phyloP scores from a whole-genome alignment of 2,329 filamentous ascomycete genomes.

The Botrytis fragariae region DNA sequence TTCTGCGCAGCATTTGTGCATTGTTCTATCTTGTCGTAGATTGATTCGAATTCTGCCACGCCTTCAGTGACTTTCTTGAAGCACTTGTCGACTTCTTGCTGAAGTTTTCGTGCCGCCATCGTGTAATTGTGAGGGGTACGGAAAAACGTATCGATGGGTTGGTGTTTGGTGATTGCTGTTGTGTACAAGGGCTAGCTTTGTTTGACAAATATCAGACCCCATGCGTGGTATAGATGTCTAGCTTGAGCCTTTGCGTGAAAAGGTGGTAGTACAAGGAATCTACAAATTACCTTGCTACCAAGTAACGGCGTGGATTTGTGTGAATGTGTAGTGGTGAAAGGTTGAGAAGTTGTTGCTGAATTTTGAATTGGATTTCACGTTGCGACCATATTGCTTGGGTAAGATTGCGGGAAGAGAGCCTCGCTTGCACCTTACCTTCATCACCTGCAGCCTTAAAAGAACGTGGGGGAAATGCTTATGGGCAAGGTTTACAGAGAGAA shows the following conservation, averaged over 20 bases:
- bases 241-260: slow-evolving; percentile 2
- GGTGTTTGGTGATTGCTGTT: slow-evolving; percentile 29
- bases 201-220: slow-evolving; percentile 31
- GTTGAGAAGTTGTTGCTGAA: neutral
- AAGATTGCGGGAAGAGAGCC: slow-evolving; percentile 14
- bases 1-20: slow-evolving; percentile 92
- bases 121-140: slow-evolving; percentile 39
- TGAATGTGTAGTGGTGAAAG: neutral
- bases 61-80: slow-evolving; percentile 98
- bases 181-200: slow-evolving; percentile 33
- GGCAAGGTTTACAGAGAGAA: neutral
- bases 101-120: slow-evolving; percentile 95
- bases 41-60: slow-evolving; percentile 85
- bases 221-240: slow-evolving; percentile 27
- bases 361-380: slow-evolving; percentile 5
- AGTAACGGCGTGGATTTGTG: neutral
- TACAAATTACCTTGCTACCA: slow-evolving; percentile 16
- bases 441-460: slow-evolving; percentile 21
- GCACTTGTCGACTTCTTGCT: slow-evolving; percentile 98
- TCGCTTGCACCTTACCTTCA: slow-evolving; percentile 21
- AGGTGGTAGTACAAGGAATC: slow-evolving; percentile 24
- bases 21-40: slow-evolving; percentile 96
- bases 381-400: slow-evolving; percentile 15
- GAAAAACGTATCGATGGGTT: slow-evolving; percentile 22
- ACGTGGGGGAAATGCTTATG: slow-evolving; percentile 22